Base-by-base conservation (phyloP, 306 rosid species). In the Acacia acuminata region DNA sequence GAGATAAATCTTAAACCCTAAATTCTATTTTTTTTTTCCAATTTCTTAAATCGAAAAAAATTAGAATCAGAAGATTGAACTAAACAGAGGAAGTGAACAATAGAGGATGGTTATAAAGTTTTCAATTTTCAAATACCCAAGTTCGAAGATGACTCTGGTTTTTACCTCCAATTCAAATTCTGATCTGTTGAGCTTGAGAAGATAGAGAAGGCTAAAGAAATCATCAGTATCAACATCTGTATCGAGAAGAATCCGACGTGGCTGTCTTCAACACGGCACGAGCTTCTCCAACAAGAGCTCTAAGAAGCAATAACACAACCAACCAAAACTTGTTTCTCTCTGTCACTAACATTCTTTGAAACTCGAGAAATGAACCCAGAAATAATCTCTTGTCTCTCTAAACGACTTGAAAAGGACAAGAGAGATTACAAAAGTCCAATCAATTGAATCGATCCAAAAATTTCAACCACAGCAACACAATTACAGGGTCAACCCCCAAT, bases 181-280 rank as follows among this genome's bases (percentile, higher is more conserved):
- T 84, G 97, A 91, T 89, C 89, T 89, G 85, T 96, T 89, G 30
- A 92, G 96, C 92, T 96, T 96, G 94, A 94, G 82, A 76, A 96
- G 96, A 70, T 96, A 96, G 80, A 96, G 86, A 0, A 94, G 88
- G 76, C 92, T 94, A 79, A 91, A 94, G 13, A 96, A 84, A 90
- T 96, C 99, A 83, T 94, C 99, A 16, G 97, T 89, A 58, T 96
- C 97, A 19, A 92, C 93, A 73, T 96, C 99, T 0, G 99, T 90
- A 73, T 96, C 98, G 85, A 94, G 76, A 30, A 96, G 96, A 96
- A 96, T 90, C 84, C 98, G 87, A 43, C 82, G 92, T 51, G 96
- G 91, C 53, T 81, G 27, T 77, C 89, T 60, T 87, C 89, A 24
- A 76, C 91, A 4, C 71, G 51, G 53, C 44, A 77, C 44, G 73